Base-by-base conservation (phyloP, 164 flowering plant genomes). In the Warburgia ugandensis region DNA sequence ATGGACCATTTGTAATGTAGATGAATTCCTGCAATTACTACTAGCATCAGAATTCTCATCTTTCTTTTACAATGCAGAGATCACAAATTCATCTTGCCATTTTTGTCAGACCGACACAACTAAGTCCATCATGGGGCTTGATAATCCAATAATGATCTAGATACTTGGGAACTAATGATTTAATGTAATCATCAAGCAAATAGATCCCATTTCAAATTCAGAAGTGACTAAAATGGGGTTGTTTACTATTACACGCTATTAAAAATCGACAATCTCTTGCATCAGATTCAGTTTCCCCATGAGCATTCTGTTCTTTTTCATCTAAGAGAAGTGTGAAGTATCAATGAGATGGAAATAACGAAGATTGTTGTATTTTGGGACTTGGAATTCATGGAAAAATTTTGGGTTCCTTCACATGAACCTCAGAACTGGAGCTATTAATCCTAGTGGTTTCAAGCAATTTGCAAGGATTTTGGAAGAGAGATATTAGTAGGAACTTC, bases 401-500 rank as follows among this genome's bases (percentile, higher is more conserved):
- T 95, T 81, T 5, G 87, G 97, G 60, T 81, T 84, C 62, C 87
- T 65, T 55, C 97, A 87, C 41, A 94, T 46, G 66, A 94, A 94
- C 22, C 99, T 89, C 30, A 89, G 76, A 20, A 84, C 95, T 0
- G 97, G 99, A 25, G 89, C 69, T n/a, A 95, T 94, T 65, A 94
- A 81, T 35, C 96, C 99, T n/a, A 94, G 82, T 21, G 63, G 77
- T 59, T 75, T 84, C 29, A 81, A 92, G 77, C 84, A 76, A 16
- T 75, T 81, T 26, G 82, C 49, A 54, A 94, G 55, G 19, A 83
- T 58, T 38, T 68, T 72, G 19, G 85, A 58, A 23, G 94, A 77
- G 55, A 94, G 66, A 67, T 73, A 84, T 3, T 78, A 83, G 7
- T 85, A 70, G 20, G 94, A 56, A 29, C 94, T 75, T 42, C 94